These are phyloP conservation scores for Cyberlindnera samutprakarnensis DNA, from an alignment of 805 yeast species.

Conservation along the genomic window DNA sequence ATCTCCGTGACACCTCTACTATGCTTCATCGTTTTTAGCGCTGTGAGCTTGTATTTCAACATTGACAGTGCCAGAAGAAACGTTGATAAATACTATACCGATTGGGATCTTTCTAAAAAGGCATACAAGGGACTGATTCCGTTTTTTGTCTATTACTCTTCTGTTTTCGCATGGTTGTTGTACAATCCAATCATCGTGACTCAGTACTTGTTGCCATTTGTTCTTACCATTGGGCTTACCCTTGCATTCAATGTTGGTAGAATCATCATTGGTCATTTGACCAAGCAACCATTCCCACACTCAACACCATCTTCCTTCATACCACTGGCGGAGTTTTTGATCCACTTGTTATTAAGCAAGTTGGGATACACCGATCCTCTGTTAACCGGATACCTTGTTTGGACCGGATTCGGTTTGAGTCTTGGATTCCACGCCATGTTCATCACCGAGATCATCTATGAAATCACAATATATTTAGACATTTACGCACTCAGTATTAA, in stretches of 20 bases:
- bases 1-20: conserved; percentile 33
- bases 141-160: conserved; percentile 35
- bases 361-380: conserved; percentile 28
- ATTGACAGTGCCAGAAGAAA: conserved; percentile 60
- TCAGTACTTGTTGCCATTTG: conserved; percentile 42
- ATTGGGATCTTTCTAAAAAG: conserved; percentile 19
- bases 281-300: conserved; percentile 70
- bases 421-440: conserved; percentile 63
- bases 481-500: conserved; percentile 82
- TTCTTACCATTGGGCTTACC: conserved; percentile 64
- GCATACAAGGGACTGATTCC: conserved; percentile 61
- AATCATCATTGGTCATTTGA: conserved; percentile 80
- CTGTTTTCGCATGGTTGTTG: conserved; percentile 33
- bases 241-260: conserved; percentile 87
- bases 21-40: conserved; percentile 43
- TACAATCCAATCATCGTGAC: conserved; percentile 38
- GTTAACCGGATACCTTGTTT: conserved; percentile 44
- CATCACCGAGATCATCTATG: conserved; percentile 70
- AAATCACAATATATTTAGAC: conserved; percentile 73
- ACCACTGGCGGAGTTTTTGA: conserved; percentile 43
- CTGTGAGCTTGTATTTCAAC: conserved; percentile 52
- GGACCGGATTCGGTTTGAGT: conserved; percentile 63
- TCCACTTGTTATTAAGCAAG: conserved; percentile 17
- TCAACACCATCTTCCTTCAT: conserved; percentile 63
- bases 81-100: conserved; percentile 40